Evolutionary conservation across 371 early-diverging fungal species (phyloP).

Genomic region (Rhizomucor miehei): DNA sequence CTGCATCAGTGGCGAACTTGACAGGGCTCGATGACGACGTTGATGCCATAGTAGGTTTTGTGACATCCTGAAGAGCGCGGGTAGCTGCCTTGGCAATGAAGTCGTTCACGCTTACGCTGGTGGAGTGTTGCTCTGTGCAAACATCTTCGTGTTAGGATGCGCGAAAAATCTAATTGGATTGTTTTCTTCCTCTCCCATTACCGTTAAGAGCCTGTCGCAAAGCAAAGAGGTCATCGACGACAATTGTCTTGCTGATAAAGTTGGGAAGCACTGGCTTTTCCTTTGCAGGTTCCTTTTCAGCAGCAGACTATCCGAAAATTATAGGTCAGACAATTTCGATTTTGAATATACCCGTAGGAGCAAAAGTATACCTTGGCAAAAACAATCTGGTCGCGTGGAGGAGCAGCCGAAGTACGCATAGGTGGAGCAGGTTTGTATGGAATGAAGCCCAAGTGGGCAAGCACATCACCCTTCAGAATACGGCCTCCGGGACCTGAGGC

Average conservation of each 20-base stretch:
- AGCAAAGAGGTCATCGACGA: slow-evolving; percentile 63
- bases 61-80: slow-evolving; percentile 73
- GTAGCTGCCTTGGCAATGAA: slow-evolving; percentile 84
- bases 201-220: slow-evolving; percentile 71
- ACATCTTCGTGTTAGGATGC: slow-evolving; percentile 33
- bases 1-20: slow-evolving; percentile 12
- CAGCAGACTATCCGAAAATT: slow-evolving; percentile 17
- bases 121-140: slow-evolving; percentile 46
- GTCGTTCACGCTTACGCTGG: slow-evolving; percentile 79
- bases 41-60: slow-evolving; percentile 44
- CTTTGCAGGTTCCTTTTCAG: slow-evolving; percentile 14
- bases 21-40: slow-evolving; percentile 38
- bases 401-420: slow-evolving; percentile 33
- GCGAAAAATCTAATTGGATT: not conserved
- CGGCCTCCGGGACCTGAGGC: slow-evolving; percentile 91
- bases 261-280: slow-evolving; percentile 25
- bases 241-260: slow-evolving; percentile 68
- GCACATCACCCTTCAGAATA: slow-evolving; percentile 88
- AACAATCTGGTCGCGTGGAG: slow-evolving; percentile 46
- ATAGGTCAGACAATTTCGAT: not conserved
- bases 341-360: not conserved
- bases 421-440: slow-evolving; percentile 53
- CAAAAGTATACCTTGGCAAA: slow-evolving; percentile 35
- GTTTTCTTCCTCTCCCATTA: slow-evolving; percentile 25
- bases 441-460: slow-evolving; percentile 67